These are phyloP conservation scores for Crithidia brevicula DNA, from an alignment of 208 protist genomes.

Conservation along the genomic window DNA sequence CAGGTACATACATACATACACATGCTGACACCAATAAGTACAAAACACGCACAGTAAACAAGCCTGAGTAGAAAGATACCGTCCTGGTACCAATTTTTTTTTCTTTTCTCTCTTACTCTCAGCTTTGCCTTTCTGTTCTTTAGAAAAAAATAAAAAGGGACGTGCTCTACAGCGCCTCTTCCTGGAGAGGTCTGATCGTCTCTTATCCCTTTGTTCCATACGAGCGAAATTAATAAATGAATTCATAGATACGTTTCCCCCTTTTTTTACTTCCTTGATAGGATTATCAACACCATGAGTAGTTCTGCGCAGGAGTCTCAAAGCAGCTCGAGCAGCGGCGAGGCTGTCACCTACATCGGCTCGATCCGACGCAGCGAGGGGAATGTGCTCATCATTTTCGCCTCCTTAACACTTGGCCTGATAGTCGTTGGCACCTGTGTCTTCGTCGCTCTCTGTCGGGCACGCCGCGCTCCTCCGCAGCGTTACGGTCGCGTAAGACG, in stretches of 20 bases:
- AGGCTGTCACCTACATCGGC: conserved; percentile 27
- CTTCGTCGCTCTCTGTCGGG: conserved; percentile 28
- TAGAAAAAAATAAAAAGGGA: too few relatives aligned
- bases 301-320: background rate
- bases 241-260: background rate
- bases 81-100: background rate
- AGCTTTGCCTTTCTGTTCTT: background rate
- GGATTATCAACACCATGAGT: too few relatives aligned
- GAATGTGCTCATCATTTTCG: conserved; percentile 41
- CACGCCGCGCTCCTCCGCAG: conserved; percentile 17
- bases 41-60: background rate
- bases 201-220: too few relatives aligned
- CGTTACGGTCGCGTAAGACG: conserved; percentile 36
- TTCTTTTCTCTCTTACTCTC: background rate
- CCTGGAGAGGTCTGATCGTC: too few relatives aligned
- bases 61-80: too few relatives aligned
- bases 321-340: background rate
- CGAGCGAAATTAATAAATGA: too few relatives aligned
- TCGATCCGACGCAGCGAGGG: conserved; percentile 34
- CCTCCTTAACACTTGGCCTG: conserved; percentile 40
- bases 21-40: too few relatives aligned
- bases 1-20: too few relatives aligned
- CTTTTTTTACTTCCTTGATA: background rate
- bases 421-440: conserved; percentile 33
- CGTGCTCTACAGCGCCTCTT: too few relatives aligned